Conservation (phyloP, 2,329 filamentous ascomycete species). For the Karstenula rhodostoma region DNA sequence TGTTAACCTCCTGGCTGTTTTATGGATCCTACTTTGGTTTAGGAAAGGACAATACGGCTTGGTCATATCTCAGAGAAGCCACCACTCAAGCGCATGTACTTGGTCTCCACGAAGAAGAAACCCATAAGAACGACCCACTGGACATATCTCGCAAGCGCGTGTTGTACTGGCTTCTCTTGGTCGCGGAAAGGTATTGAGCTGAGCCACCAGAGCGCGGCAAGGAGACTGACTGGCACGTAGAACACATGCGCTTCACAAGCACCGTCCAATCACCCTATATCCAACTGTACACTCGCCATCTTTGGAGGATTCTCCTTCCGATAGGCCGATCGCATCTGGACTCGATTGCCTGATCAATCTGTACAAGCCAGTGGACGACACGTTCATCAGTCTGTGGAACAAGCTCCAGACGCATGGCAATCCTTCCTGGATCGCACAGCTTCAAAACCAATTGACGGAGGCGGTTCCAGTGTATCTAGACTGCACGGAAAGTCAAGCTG, state of each 20-base stretch:
- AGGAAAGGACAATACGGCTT: slow-evolving; percentile 68
- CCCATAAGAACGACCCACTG: slow-evolving; percentile 60
- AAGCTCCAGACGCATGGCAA: slow-evolving; percentile 59
- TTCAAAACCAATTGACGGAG: slow-evolving; percentile 61
- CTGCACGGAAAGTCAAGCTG: slow-evolving; percentile 70
- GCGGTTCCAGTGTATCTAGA: slow-evolving; percentile 65
- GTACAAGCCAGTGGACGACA: slow-evolving; percentile 70
- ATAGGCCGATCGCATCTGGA: slow-evolving; percentile 64
- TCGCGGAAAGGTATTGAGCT: slow-evolving; percentile 63
- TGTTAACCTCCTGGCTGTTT: slow-evolving; percentile 70
- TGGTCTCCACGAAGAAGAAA: slow-evolving; percentile 65
- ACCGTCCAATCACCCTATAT: slow-evolving; percentile 68
- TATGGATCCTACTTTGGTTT: slow-evolving; percentile 69
- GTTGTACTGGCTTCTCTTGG: slow-evolving; percentile 70
- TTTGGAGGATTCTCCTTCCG: slow-evolving; percentile 59
- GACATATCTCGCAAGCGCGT: slow-evolving; percentile 64
- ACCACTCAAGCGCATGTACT: slow-evolving; percentile 67
- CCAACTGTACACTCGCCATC: slow-evolving; percentile 65
- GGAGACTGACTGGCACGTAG: slow-evolving; percentile 46
- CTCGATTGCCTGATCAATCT: slow-evolving; percentile 68
- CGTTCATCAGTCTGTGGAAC: slow-evolving; percentile 71
- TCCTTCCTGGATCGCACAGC: slow-evolving; percentile 55
- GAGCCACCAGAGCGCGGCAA: neutral
- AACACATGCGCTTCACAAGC: slow-evolving; percentile 69
- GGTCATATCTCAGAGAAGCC: slow-evolving; percentile 69